phyloP scores from a whole-genome alignment of 2,329 filamentous ascomycete genomes.

The Aspergillus fijiensis region DNA sequence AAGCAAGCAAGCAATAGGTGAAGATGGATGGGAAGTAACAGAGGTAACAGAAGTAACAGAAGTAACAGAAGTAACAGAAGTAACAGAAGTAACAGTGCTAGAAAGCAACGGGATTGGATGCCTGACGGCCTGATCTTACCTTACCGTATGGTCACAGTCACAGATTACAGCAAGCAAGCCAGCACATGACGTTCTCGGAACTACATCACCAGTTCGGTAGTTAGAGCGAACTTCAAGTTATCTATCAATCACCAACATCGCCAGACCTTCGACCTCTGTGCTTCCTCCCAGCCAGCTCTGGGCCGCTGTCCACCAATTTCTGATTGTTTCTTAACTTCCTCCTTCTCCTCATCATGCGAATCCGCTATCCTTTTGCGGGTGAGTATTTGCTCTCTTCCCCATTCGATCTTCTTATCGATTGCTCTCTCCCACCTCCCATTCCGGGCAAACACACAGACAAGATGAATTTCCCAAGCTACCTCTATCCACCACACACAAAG shows the following conservation, averaged over 20 bases:
- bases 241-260: not conserved
- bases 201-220: too few species aligned
- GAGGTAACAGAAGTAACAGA: too few species aligned
- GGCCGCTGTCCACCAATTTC: not conserved
- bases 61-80: too few species aligned
- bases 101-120: not conserved
- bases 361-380: constrained; percentile 88
- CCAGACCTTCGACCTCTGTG: not conserved
- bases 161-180: not conserved
- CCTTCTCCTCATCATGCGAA: constrained; percentile 62
- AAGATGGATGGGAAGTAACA: too few species aligned
- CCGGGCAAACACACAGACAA: not conserved
- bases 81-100: too few species aligned
- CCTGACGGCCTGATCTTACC: not conserved
- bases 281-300: not conserved
- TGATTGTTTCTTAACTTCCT: constrained; percentile 12
- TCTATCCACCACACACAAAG: not conserved
- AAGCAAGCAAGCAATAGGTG: too few species aligned
- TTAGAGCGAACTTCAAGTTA: not conserved
- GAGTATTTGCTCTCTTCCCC: constrained; percentile 35
- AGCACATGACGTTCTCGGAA: not conserved
- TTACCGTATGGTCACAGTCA: not conserved
- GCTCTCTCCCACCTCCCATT: not conserved
- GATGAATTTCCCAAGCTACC: not conserved
- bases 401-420: constrained; percentile 1